phyloP scores from a whole-genome alignment of 805 yeast species.

The Wickerhamiella bombiphila region DNA sequence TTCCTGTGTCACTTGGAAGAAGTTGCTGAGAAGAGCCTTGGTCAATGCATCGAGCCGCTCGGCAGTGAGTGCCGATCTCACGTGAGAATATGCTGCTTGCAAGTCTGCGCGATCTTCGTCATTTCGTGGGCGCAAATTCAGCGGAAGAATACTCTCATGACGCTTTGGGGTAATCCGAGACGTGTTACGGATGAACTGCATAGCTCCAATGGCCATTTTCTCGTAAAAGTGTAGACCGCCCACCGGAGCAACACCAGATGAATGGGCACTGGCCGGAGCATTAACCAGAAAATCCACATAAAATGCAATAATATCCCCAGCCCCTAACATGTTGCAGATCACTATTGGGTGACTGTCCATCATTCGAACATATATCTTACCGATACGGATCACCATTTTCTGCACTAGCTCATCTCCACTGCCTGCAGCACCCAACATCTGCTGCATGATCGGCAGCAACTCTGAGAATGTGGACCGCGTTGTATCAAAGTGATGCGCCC shows the following conservation, averaged over 20 bases:
- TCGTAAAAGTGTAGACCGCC: slow-evolving; percentile 46
- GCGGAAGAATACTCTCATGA: slow-evolving; percentile 9
- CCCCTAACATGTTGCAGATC: slow-evolving; percentile 52
- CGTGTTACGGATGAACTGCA: slow-evolving; percentile 48
- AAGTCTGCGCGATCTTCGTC: slow-evolving; percentile 53
- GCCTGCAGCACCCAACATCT: slow-evolving; percentile 18
- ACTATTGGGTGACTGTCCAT: slow-evolving; percentile 49
- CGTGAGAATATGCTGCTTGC: slow-evolving; percentile 36
- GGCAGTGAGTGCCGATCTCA: slow-evolving; percentile 35
- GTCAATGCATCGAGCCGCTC: slow-evolving; percentile 40
- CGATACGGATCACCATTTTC: slow-evolving; percentile 56
- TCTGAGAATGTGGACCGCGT: slow-evolving; percentile 48
- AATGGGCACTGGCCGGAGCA: slow-evolving; percentile 15
- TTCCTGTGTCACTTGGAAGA: slow-evolving; percentile 53
- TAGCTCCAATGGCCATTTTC: slow-evolving; percentile 40
- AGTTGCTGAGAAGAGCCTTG: slow-evolving; percentile 56
- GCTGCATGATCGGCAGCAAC: slow-evolving; percentile 45
- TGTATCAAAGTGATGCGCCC: slow-evolving; percentile 44
- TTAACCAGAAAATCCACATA: slow-evolving; percentile 45
- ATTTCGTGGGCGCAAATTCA: slow-evolving; percentile 37
- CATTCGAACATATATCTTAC: slow-evolving; percentile 55
- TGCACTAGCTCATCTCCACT: slow-evolving; percentile 44
- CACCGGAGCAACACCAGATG: background rate
- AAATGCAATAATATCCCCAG: slow-evolving; percentile 45
- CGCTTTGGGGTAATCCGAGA: slow-evolving; percentile 20